phyloP scores from a whole-genome alignment of 2,329 filamentous ascomycete genomes.

The Dothideomycetes sp. region DNA sequence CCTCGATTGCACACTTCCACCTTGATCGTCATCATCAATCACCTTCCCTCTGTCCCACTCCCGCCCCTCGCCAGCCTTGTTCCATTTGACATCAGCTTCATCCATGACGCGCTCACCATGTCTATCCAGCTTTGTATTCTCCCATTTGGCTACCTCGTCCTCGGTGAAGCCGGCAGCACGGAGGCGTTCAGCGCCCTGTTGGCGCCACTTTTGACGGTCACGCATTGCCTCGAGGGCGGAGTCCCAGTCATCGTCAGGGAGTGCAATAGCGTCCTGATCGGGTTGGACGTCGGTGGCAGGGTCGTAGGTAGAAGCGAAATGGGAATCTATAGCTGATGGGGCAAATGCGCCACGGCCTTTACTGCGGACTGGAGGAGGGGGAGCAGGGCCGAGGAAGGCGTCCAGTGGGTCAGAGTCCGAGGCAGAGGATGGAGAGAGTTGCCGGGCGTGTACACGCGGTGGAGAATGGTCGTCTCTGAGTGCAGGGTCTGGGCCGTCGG shows the following conservation, averaged over 20 bases:
- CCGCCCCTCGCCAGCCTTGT: conserved; percentile 39
- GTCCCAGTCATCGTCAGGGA: conserved; percentile 57
- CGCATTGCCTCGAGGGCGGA: conserved; percentile 66
- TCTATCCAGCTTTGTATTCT: conserved; percentile 27
- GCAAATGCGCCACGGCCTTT: conserved; percentile 60
- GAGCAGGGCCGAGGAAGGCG: conserved; percentile 61
- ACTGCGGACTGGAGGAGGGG: conserved; percentile 41
- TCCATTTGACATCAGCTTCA: conserved; percentile 34
- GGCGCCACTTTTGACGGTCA: conserved; percentile 69
- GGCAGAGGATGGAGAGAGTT: conserved; percentile 9
- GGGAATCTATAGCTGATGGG: conserved; percentile 62
- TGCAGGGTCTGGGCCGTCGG: too few species aligned
- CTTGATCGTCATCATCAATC: conserved; percentile 39
- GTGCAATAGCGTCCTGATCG: conserved; percentile 27
- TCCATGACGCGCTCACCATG: conserved; percentile 43
- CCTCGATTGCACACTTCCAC: conserved; percentile 4
- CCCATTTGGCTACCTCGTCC: conserved; percentile 61
- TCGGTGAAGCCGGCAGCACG: conserved; percentile 70
- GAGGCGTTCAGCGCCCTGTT: conserved; percentile 64
- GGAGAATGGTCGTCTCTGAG: not conserved
- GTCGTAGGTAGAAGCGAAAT: conserved; percentile 60
- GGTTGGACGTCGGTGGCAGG: conserved; percentile 40
- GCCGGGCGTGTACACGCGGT: too few species aligned
- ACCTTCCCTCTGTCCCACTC: conserved; percentile 61
- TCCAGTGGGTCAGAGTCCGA: conserved; percentile 60